These are phyloP conservation scores for Yamadazyma diddensiae DNA, from an alignment of 1,139 yeast species.

Conservation along the genomic window DNA sequence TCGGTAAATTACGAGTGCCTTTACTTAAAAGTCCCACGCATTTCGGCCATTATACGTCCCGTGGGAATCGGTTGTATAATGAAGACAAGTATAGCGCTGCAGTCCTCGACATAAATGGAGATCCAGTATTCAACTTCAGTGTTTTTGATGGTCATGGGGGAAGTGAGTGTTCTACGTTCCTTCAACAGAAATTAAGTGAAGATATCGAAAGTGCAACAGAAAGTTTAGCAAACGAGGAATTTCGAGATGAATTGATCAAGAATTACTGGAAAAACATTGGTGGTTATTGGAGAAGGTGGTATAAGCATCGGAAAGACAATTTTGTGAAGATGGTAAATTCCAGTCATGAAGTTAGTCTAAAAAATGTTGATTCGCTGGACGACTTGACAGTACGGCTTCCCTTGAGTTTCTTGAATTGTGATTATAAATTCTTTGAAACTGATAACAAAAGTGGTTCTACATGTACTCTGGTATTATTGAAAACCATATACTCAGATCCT, in stretches of 20 bases:
- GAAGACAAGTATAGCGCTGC: slow-evolving; percentile 75
- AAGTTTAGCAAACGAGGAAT: slow-evolving; percentile 24
- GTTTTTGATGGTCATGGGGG: slow-evolving; percentile 97
- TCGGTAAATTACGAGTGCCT: slow-evolving; percentile 43
- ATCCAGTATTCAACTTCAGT: slow-evolving; percentile 55
- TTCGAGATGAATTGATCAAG: slow-evolving; percentile 38
- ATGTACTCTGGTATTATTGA: slow-evolving; percentile 73
- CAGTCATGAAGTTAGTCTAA: slow-evolving; percentile 20
- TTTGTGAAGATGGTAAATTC: slow-evolving; percentile 43
- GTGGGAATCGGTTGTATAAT: slow-evolving; percentile 75
- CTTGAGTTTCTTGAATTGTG: slow-evolving; percentile 60
- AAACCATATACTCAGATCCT: slow-evolving; percentile 42
- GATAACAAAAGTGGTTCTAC: slow-evolving; percentile 69
- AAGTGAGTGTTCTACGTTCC: slow-evolving; percentile 61
- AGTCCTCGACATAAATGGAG: slow-evolving; percentile 40
- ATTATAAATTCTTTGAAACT: slow-evolving; percentile 41
- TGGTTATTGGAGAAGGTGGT: slow-evolving; percentile 87
- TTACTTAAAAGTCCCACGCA: slow-evolving; percentile 68
- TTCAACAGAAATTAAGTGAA: slow-evolving; percentile 51
- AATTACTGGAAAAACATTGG: slow-evolving; percentile 62
- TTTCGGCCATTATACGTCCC: slow-evolving; percentile 74
- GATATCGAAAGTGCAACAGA: slow-evolving; percentile 48
- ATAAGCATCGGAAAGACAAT: slow-evolving; percentile 43
- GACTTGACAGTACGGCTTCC: slow-evolving; percentile 62
- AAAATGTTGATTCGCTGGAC: slow-evolving; percentile 26